Evolutionary conservation across 352 stramenopile genomes (phyloP).

Genomic region (Phytophthora citrophthora): DNA sequence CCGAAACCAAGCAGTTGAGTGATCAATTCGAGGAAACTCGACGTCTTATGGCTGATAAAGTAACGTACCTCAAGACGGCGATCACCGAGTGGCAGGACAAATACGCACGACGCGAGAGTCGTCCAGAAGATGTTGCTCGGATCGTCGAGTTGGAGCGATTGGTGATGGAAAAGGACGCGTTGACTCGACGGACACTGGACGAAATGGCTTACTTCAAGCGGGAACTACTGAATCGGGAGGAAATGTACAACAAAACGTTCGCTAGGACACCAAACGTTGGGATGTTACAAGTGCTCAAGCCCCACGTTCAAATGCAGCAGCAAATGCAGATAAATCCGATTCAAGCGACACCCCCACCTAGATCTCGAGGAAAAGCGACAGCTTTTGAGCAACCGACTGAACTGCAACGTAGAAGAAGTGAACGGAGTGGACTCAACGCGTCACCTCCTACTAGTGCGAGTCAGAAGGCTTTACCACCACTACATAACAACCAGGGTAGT

Average conservation of each 20-base stretch:
- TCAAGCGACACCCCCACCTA: constrained; percentile 23
- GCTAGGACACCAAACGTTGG: constrained; percentile 85
- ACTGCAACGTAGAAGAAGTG: constrained; percentile 56
- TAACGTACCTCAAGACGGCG: constrained; percentile 43
- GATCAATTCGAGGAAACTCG: constrained; percentile 77
- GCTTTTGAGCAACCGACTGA: constrained; percentile 29
- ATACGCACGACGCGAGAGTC: constrained; percentile 68
- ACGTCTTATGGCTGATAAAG: constrained; percentile 60
- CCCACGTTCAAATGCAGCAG: constrained; percentile 63
- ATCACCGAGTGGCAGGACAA: constrained; percentile 64
- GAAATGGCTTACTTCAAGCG: constrained; percentile 95
- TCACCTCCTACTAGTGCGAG: constrained; percentile 6
- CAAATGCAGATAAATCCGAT: constrained; percentile 7
- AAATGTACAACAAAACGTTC: constrained; percentile 96
- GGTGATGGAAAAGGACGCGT: constrained; percentile 72
- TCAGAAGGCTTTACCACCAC: constrained; percentile 56
- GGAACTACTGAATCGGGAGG: constrained; percentile 92
- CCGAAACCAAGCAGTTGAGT: constrained; percentile 68
- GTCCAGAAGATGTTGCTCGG: constrained; percentile 77
- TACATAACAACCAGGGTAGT: constrained; percentile 60
- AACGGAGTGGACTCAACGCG: constrained; percentile 34
- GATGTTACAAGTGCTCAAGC: constrained; percentile 89
- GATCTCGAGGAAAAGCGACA: constrained; percentile 51
- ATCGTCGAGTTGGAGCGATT: constrained; percentile 76
- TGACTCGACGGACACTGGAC: constrained; percentile 73